A percentile compares a stretch with the other conserved stretches of the same genome.
Conservation (phyloP, 106 monocot species). For the Dendrobium officinale region DNA sequence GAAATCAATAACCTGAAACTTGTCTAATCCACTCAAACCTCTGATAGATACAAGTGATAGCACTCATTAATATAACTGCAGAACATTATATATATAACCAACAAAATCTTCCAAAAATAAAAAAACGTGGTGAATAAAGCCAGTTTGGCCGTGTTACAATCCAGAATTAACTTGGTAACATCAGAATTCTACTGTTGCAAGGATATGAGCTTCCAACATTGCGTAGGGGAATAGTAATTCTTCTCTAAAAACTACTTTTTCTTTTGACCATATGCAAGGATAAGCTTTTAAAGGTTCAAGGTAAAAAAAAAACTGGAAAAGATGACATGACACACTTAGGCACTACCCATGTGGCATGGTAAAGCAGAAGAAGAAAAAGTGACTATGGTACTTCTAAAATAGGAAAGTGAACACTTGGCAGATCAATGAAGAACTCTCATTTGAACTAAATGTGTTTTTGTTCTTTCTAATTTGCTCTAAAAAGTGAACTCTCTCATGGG, state of each 20-base stretch:
- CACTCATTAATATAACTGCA: not conserved
- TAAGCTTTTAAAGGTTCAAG: not conserved
- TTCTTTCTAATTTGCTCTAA: not conserved
- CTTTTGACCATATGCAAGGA: not conserved
- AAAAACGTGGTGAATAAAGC: not conserved
- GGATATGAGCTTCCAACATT: not conserved
- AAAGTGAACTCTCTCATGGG: not conserved
- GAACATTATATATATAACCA: not conserved
- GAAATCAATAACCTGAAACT: conserved; percentile 85
- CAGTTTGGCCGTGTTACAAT: not conserved
- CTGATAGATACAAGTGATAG: not conserved
- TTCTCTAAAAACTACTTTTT: not conserved
- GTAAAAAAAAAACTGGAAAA: not conserved
- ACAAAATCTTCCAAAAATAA: not conserved
- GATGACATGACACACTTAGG: not conserved
- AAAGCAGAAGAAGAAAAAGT: not conserved
- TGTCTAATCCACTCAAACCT: conserved; percentile 6
- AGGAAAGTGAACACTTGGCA: not conserved
- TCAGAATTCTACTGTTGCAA: not conserved
- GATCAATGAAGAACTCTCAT: not conserved
- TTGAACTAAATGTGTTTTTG: not conserved
- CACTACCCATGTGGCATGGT: not conserved
- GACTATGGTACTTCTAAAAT: not conserved
- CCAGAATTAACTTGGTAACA: not conserved
- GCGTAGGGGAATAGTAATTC: not conserved